Evolutionary conservation across 2,329 filamentous ascomycete species (phyloP).

Genomic region (Fusarium sp.): DNA sequence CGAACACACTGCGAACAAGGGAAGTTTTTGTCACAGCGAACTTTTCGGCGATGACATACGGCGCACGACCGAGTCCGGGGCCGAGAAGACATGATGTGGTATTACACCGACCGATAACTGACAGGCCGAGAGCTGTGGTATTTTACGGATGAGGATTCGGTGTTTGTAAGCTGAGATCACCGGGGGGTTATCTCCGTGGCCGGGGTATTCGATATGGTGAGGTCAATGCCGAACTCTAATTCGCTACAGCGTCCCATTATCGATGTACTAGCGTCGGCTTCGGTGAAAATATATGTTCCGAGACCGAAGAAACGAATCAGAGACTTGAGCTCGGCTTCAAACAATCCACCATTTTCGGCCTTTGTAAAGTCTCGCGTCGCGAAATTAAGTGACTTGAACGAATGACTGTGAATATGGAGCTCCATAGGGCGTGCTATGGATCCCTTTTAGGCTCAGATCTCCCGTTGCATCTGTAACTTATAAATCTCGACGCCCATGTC

Average conservation of each 20-base stretch:
- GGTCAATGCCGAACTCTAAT: not conserved
- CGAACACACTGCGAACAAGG: slow-evolving; percentile 76
- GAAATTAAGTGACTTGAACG: slow-evolving; percentile 1
- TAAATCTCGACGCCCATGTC: slow-evolving; percentile 2
- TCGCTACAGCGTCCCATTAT: not conserved
- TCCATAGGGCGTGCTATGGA: not conserved
- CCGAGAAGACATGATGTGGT: slow-evolving; percentile 17
- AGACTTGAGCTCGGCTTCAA: not conserved
- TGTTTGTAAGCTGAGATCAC: not conserved
- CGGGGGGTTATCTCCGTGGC: not conserved
- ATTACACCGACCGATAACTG: not conserved
- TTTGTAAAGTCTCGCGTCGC: slow-evolving; percentile 5
- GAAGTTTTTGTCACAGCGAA: slow-evolving; percentile 77
- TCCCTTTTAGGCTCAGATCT: not conserved
- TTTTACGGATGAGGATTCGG: not conserved
- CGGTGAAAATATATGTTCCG: not conserved
- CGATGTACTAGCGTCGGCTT: not conserved
- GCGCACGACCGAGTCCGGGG: slow-evolving; percentile 47
- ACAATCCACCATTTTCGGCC: not conserved
- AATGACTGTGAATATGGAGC: not conserved
- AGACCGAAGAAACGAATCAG: slow-evolving; percentile 18
- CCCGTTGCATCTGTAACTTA: not conserved
- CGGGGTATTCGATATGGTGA: slow-evolving; percentile 1
- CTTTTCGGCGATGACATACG: slow-evolving; percentile 63
- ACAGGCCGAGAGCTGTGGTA: not conserved